These are phyloP conservation scores for Linnemannia elongata DNA, from an alignment of 192 early-diverging fungal species.

Conservation along the genomic window DNA sequence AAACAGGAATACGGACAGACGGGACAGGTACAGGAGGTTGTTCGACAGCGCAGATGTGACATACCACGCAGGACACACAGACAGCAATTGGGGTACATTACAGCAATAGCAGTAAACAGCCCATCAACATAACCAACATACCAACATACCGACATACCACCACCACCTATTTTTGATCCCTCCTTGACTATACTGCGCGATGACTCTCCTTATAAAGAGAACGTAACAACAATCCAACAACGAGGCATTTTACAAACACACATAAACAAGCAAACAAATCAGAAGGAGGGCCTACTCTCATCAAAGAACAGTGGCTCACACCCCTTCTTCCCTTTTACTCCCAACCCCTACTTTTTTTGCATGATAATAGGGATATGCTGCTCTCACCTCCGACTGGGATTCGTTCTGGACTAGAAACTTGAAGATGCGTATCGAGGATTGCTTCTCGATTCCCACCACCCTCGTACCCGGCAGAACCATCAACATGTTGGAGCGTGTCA, in stretches of 20 bases:
- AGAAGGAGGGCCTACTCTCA: background rate
- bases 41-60: background rate
- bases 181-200: background rate
- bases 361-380: conserved; percentile 82
- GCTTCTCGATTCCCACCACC: conserved; percentile 95
- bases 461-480: conserved; percentile 92
- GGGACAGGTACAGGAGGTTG: background rate
- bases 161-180: background rate
- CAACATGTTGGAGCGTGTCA: conserved; percentile 88
- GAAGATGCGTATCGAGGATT: conserved; percentile 86
- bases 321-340: conserved; percentile 5
- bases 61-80: background rate
- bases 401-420: conserved; percentile 95
- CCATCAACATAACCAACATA: too few relatives aligned
- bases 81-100: background rate
- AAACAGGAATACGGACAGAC: background rate
- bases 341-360: background rate
- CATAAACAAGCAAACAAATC: background rate
- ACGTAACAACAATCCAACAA: background rate
- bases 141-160: background rate
- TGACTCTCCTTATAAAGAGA: background rate
- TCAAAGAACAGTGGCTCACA: background rate
- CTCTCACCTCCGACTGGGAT: conserved; percentile 96
- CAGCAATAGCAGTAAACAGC: background rate
- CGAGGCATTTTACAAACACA: background rate